These are phyloP conservation scores for Truncatella angustata DNA, from an alignment of 2,329 filamentous ascomycete species.

Conservation along the genomic window DNA sequence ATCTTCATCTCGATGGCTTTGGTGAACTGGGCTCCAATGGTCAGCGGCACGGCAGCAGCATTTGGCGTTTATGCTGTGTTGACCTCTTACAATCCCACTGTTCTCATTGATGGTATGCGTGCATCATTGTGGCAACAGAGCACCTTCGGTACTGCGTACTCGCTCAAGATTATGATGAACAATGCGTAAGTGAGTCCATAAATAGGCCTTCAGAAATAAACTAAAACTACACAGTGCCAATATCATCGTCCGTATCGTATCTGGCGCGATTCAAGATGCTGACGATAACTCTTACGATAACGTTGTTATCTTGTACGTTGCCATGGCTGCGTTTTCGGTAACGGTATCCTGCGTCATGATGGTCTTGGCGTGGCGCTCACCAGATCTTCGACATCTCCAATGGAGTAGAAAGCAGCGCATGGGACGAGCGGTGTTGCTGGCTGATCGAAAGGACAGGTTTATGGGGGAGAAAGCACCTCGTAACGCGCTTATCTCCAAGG, in stretches of 20 bases:
- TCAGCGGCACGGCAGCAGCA: slow-evolving; percentile 52
- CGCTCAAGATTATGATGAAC: slow-evolving; percentile 60
- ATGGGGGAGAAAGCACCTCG: slow-evolving; percentile 32
- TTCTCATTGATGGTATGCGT: slow-evolving; percentile 60
- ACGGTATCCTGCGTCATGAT: slow-evolving; percentile 42
- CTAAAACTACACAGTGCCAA: slow-evolving; percentile 43
- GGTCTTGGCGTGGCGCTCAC: slow-evolving; percentile 32
- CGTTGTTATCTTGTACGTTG: slow-evolving; percentile 55
- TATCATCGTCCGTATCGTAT: slow-evolving; percentile 57
- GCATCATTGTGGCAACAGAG: slow-evolving; percentile 59
- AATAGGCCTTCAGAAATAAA: neutral
- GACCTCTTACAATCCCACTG: slow-evolving; percentile 52
- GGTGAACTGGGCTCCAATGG: slow-evolving; percentile 48
- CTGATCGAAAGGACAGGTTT: slow-evolving; percentile 38
- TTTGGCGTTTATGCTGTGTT: slow-evolving; percentile 61
- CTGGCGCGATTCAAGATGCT: slow-evolving; percentile 57
- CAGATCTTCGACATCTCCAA: slow-evolving; percentile 49
- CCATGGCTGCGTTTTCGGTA: slow-evolving; percentile 48
- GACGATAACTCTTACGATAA: slow-evolving; percentile 55
- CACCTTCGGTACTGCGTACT: slow-evolving; percentile 59
- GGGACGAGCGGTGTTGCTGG: slow-evolving; percentile 40
- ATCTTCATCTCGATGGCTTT: slow-evolving; percentile 54
- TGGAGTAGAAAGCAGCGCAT: slow-evolving; percentile 57
- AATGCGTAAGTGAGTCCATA: slow-evolving; percentile 40
- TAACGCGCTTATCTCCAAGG: slow-evolving; percentile 39